Base-by-base conservation (phyloP, 2,329 filamentous ascomycete species). In the Nothopassalora personata region DNA sequence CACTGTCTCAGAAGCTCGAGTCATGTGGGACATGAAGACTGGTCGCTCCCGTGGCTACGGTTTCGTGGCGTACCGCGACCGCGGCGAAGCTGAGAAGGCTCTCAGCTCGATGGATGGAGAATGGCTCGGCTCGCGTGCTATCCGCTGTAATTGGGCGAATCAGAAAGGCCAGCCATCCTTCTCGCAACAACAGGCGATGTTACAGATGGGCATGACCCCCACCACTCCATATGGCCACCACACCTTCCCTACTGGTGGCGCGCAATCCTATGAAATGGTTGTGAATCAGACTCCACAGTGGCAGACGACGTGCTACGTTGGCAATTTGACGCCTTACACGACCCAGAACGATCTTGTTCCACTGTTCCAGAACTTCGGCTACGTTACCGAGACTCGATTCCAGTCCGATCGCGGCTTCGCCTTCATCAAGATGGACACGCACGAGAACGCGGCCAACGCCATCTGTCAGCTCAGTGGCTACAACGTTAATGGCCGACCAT, bases 1-100 rank as follows among this genome's bases (percentile, higher is more conserved):
- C 45, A 90, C 87, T 11, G 92, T 99, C 52, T 99, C 94, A 2
- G 94, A 99, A 77, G 94, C 94, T 60, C 91, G 94, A 70, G 94
- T 99, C 65, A 99, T 99, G 94, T 99, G 94, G 94, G 94, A 99
- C 75, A 99, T 99, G 94, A 99, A 99, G 83, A 99, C 94, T 36
- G 94, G 94, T 67, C 88, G 94, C 64, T 97, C 94, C 66, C 90
- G 94, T 73, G 94, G 94, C 61, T 99, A 99, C 72, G 94, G 94
- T 11, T 99, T 99, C 72, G 93, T 97, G 67, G 94, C 94, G 53
- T 99, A 96, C 83, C 89, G 93, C 63, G 94, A 99, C 64, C 90
- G 93, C 64, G 80, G 84, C 36, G 94, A 99, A 71, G 94, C 94
- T 30, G 94, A 99, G 75, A 96, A 97, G 78, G 93, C 94, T 1